Evolutionary conservation across 176 grass and related monocot species (phyloP), one percentile per base, ranked within the genome.

Genomic region (Hordeum marinum): DNA sequence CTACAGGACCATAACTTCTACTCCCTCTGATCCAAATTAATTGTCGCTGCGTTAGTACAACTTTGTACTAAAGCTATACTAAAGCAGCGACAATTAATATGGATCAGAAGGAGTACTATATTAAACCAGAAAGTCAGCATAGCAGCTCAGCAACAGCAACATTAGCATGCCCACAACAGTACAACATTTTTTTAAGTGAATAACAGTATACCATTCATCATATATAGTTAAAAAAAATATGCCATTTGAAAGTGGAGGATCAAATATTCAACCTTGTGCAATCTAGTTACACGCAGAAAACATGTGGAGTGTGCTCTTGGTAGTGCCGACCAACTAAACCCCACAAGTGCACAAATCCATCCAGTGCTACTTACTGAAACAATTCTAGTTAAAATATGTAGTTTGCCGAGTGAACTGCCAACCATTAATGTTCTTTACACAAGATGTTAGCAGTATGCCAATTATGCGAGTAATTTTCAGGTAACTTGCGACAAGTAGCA

Each of bases 401-500:
- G 17, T 43, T 83, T 62, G 14, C 55, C 57, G 2, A 74, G 41
- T 63, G n/a, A 68, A 34, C 21, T 39, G 31, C 4, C 63, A 72
- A 81, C 18, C 32, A 72, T 57, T 34, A 11, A 63, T 78, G 7
- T 66, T 59, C 58, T 24, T 65, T n/a, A 31, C 35, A 50, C 65
- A 75, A 57, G 59, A 66, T 67, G 12, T 81, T 65, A 39, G 61
- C 65, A 76, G 72, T 58, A 80, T 23, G 12, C 8, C 63, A 73
- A 26, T 18, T 75, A 64, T 74, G 25, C 25, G 7, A 77, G 80
- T 77, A 60, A 50, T 31, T 73, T 75, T 40, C 34, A 72, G 68
- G 34, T 52, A 84, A 89, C 39, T 77, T 67, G 58, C 31, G 48
- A 86, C 17, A 88, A 31, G 46, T 83, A 81, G 27, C 40, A 63